Conservation (phyloP, 192 early-diverging fungal genomes). For the Borealophlyctis nickersoniae region DNA sequence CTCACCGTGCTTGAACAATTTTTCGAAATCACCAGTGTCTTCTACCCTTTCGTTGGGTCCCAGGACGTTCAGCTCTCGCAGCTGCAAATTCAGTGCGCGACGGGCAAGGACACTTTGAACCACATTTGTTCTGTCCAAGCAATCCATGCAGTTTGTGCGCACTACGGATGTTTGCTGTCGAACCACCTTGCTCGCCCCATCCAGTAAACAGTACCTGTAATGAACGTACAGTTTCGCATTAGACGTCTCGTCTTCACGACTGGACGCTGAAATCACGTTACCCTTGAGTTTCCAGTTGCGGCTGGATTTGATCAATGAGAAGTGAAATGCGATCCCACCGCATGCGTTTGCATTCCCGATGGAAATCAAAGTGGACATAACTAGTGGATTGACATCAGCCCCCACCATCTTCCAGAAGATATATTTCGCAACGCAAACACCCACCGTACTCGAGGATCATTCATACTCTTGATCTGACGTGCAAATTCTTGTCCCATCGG, state of each 20-base stretch:
- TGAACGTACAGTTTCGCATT: too few relatives aligned
- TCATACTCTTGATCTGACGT: constrained; percentile 50
- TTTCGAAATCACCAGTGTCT: constrained; percentile 62
- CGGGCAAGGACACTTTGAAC: constrained; percentile 90
- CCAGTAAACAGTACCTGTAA: constrained; percentile 56
- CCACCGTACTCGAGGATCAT: constrained; percentile 39
- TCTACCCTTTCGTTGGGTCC: constrained; percentile 60
- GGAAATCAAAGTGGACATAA: constrained; percentile 96
- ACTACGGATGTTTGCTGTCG: constrained; percentile 74
- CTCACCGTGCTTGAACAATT: constrained; percentile 75
- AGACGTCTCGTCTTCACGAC: background rate
- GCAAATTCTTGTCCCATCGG: constrained; percentile 80
- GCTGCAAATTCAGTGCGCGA: constrained; percentile 66
- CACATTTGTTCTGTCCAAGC: constrained; percentile 98
- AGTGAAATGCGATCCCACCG: constrained; percentile 85
- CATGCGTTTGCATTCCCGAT: constrained; percentile 95
- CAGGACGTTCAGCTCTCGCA: constrained; percentile 66
- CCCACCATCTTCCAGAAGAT: background rate
- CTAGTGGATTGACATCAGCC: background rate
- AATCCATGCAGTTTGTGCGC: constrained; percentile 99
- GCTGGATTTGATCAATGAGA: constrained; percentile 74
- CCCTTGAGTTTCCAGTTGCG: constrained; percentile 61
- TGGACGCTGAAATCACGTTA: constrained; percentile 20
- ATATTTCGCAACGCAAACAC: background rate
- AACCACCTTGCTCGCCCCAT: constrained; percentile 35